Base-by-base conservation (phyloP, 2,329 filamentous ascomycete genomes). In the Mariannaea elegans region DNA sequence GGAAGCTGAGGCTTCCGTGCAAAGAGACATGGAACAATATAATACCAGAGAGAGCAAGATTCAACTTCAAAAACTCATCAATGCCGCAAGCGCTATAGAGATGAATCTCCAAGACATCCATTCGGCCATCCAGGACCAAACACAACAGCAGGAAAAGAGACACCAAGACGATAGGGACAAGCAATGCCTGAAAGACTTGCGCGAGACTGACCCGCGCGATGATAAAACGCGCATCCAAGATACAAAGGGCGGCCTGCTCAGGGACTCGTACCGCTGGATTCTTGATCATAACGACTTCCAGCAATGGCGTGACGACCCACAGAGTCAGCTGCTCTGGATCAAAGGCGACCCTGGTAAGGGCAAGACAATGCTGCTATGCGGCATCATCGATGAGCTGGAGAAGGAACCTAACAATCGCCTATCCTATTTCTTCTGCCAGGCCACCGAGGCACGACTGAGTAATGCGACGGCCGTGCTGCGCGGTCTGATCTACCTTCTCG, bases 361-460 rank as follows among this genome's bases (percentile, higher is more conserved):
- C 3, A 82, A 81, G 63, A 81, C 78, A 0, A 81, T 81, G 76
- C 62, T 80, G 0, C 49, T 81, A 0, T 76, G 72, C 10, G 75
- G 76, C 3, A 75, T 80, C 31, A 73, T 80, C 38, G 51, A 78
- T 56, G 67, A 78, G 29, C 59, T 78, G 16, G 12, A 56, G 18
- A 48, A 57, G 19, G 3, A 29, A 9, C 0, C 57, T 49, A 3
- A 61, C 72, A 19, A 73, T 70, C 50, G 72, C 52, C 46, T 71
- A 12, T 16, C 67, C 10, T 71, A 73, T 61, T 80, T 81, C 69
- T 82, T 83, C 63, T 84, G 77, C 60, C 76, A 84, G 56, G 76
- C 70, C 6, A 76, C 74, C 1, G 71, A 82, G 31, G 16, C 61
- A 1, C 59, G 68, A 0, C 63, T 81, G 12, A 80, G 79, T 57